A percentile compares a stretch with the other conserved stretches of the same genome.
These are phyloP conservation scores for Blastocladiella britannica DNA, from an alignment of 192 early-diverging fungal genomes.

Conservation along the genomic window DNA sequence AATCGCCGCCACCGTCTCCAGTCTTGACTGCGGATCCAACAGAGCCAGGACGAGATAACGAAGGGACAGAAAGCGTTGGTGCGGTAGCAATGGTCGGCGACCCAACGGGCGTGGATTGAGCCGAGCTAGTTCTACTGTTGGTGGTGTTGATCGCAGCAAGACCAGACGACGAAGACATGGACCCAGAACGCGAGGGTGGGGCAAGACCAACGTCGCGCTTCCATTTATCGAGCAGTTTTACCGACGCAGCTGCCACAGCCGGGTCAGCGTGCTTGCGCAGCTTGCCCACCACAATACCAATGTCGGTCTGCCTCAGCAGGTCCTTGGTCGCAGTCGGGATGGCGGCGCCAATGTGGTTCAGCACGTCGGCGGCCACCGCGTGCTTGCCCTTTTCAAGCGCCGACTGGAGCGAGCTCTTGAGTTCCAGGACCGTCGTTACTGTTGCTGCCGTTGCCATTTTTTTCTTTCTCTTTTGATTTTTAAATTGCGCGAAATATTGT, in stretches of 20 bases:
- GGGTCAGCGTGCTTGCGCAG: slow-evolving; percentile 38
- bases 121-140: no score
- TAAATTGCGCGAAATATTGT: no score
- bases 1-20: no score
- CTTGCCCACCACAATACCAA: slow-evolving; percentile 56
- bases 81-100: no score
- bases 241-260: slow-evolving; percentile 35
- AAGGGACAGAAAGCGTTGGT: no score
- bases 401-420: background rate
- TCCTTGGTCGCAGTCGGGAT: background rate
- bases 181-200: slow-evolving; percentile 4
- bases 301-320: slow-evolving; percentile 32
- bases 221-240: slow-evolving; percentile 62
- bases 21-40: no score
- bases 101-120: no score
- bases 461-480: no score
- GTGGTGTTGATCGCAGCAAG: background rate
- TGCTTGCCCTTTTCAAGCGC: background rate
- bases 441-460: no score
- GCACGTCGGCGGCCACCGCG: background rate
- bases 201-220: slow-evolving; percentile 40
- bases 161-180: background rate
- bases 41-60: no score
- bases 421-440: background rate
- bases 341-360: background rate